Percentiles rank a stretch among this genome's conserved stretches.
These are phyloP conservation scores for Exophiala phaeomuriformis DNA, from an alignment of 2,329 filamentous ascomycete genomes.

Conservation along the genomic window DNA sequence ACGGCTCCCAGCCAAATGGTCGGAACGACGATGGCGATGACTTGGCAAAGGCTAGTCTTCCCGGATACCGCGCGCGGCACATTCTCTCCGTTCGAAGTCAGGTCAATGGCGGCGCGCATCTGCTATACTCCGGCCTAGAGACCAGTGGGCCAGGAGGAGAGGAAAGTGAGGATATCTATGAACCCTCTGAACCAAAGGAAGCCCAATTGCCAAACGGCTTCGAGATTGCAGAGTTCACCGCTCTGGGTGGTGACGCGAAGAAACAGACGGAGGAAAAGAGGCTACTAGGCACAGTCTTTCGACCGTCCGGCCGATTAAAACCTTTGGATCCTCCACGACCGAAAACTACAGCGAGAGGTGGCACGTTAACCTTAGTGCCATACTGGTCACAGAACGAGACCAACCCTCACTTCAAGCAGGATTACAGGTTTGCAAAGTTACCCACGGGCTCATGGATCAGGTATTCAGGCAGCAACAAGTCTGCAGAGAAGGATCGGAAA, in stretches of 20 bases:
- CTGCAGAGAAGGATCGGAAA: slow-evolving; percentile 1
- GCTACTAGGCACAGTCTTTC: slow-evolving; percentile 42
- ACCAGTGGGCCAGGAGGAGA: slow-evolving; percentile 45
- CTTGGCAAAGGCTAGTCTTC: slow-evolving; percentile 1
- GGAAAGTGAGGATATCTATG: slow-evolving; percentile 2
- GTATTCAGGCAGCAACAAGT: slow-evolving; percentile 30
- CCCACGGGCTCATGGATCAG: slow-evolving; percentile 39
- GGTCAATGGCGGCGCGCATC: slow-evolving; percentile 50
- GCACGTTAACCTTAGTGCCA: slow-evolving; percentile 12
- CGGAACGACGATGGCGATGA: slow-evolving; percentile 8
- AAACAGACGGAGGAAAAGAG: slow-evolving; percentile 30
- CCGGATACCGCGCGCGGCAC: slow-evolving; percentile 7
- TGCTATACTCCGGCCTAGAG: slow-evolving; percentile 81
- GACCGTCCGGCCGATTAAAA: slow-evolving; percentile 34
- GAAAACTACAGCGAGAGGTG: slow-evolving; percentile 30
- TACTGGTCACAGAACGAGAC: slow-evolving; percentile 6
- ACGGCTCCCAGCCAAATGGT: background rate
- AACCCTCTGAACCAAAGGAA: slow-evolving; percentile 1
- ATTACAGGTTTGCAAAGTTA: slow-evolving; percentile 37
- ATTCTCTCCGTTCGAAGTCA: slow-evolving; percentile 24
- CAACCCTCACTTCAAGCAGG: slow-evolving; percentile 32
- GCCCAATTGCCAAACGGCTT: slow-evolving; percentile 67
- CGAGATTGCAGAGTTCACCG: slow-evolving; percentile 50
- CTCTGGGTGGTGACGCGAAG: slow-evolving; percentile 25
- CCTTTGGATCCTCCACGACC: slow-evolving; percentile 38